These are phyloP conservation scores for Epicoccum sorghinum DNA, from an alignment of 2,329 filamentous ascomycete genomes.

Conservation along the genomic window DNA sequence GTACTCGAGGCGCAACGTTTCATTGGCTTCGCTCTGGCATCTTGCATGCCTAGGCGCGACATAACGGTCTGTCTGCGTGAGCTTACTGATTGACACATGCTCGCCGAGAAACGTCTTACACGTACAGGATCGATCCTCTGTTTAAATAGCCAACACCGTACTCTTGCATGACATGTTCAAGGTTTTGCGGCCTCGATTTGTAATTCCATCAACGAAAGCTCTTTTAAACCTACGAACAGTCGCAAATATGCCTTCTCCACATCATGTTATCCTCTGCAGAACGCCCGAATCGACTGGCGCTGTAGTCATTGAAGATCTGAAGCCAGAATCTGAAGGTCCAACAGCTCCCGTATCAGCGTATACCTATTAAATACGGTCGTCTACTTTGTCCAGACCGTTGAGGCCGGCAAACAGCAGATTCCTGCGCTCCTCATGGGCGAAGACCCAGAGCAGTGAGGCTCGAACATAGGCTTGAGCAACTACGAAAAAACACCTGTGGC, in stretches of 20 bases:
- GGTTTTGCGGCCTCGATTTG: not conserved
- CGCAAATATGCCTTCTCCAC: not conserved
- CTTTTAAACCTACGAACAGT: not conserved
- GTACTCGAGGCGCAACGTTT: too few relatives aligned
- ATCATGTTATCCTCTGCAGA: constrained; percentile 15
- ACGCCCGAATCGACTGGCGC: constrained; percentile 14
- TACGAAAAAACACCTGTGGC: constrained; percentile 9
- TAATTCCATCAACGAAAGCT: not conserved
- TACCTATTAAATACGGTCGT: constrained; percentile 1
- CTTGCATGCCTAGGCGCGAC: too few relatives aligned
- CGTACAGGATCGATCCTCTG: not conserved
- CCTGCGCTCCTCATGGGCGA: constrained; percentile 11
- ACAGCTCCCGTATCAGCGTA: not conserved
- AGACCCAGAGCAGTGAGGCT: not conserved
- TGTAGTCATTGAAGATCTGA: constrained; percentile 7
- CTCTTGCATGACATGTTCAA: not conserved
- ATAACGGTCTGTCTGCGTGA: too few relatives aligned
- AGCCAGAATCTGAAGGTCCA: constrained; percentile 17
- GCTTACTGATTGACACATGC: too few relatives aligned
- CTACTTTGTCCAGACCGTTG: constrained; percentile 7
- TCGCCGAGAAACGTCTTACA: too few relatives aligned
- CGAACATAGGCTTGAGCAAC: constrained; percentile 7
- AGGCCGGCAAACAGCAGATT: constrained; percentile 9
- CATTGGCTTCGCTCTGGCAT: not conserved
- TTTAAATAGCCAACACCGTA: not conserved